Evolutionary conservation across 139 green algal species (phyloP).

Genomic region (Chlamydomonas eustigma): DNA sequence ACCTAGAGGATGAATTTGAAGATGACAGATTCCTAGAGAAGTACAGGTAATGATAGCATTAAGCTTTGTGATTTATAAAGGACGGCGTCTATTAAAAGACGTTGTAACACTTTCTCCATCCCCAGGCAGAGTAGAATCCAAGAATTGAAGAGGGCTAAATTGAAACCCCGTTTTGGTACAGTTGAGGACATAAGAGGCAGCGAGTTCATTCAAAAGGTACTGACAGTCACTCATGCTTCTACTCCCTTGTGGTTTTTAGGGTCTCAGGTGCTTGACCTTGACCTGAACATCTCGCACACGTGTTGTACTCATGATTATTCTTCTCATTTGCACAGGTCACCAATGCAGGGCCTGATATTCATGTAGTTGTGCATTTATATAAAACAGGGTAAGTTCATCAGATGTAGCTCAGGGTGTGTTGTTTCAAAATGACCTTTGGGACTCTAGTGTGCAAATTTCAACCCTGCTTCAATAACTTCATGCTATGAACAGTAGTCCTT

Average conservation of each 20-base stretch:
- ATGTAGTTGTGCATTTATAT: constrained; percentile 80
- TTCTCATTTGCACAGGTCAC: constrained; percentile 57
- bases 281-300: no score
- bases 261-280: no score
- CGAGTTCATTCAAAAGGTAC: constrained; percentile 69
- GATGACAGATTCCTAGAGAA: constrained; percentile 74
- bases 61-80: not conserved
- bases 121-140: not conserved
- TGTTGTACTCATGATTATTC: not conserved
- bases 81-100: no score
- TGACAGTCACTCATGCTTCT: not conserved
- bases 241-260: no score
- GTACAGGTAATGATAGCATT: constrained; percentile 52
- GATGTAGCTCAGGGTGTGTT: no score
- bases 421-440: no score
- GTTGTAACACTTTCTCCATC: no score
- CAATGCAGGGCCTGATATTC: constrained; percentile 59
- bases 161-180: constrained; percentile 51
- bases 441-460: no score
- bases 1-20: constrained; percentile 69
- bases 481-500: no score
- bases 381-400: constrained; percentile 67
- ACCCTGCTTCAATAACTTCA: no score
- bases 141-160: not conserved
- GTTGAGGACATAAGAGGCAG: constrained; percentile 59